Evolutionary conservation across 1,139 yeast genomes (phyloP).

Genomic region (Yamadazyma diddensiae): DNA sequence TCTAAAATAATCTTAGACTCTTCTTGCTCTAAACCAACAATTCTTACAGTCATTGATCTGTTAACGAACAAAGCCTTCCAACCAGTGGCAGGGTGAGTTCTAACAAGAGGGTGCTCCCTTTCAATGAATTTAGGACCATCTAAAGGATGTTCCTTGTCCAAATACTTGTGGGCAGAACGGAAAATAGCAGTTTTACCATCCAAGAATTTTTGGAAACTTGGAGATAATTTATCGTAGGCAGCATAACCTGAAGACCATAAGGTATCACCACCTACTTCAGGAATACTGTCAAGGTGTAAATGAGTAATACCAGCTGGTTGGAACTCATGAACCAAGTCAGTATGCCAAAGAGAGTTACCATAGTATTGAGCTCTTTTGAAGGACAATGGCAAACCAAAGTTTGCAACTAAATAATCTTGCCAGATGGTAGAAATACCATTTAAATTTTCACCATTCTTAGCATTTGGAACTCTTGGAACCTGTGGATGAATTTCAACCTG

Average conservation of each 20-base stretch:
- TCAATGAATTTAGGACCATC: slow-evolving; percentile 33
- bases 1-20: slow-evolving; percentile 33
- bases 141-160: slow-evolving; percentile 32
- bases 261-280: slow-evolving; percentile 37
- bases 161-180: slow-evolving; percentile 33
- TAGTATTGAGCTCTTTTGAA: slow-evolving; percentile 27
- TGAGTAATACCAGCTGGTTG: slow-evolving; percentile 41
- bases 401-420: slow-evolving; percentile 40
- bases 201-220: slow-evolving; percentile 33
- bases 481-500: slow-evolving; percentile 44
- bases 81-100: slow-evolving; percentile 45
- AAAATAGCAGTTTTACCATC: slow-evolving; percentile 39
- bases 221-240: slow-evolving; percentile 38
- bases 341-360: slow-evolving; percentile 38
- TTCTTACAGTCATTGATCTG: slow-evolving; percentile 15
- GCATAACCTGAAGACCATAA: slow-evolving; percentile 37
- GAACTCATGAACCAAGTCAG: slow-evolving; percentile 35
- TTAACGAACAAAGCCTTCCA: slow-evolving; percentile 40
- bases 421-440: slow-evolving; percentile 51
- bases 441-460: slow-evolving; percentile 16
- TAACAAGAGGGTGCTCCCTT: slow-evolving; percentile 38
- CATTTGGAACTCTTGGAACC: slow-evolving; percentile 30
- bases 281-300: slow-evolving; percentile 34
- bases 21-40: slow-evolving; percentile 23
- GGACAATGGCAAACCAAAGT: slow-evolving; percentile 19